Percentiles rank a stretch among this genome's conserved stretches.
Conservation (phyloP, 306 rosid genomes). For the Cajanus cajan region DNA sequence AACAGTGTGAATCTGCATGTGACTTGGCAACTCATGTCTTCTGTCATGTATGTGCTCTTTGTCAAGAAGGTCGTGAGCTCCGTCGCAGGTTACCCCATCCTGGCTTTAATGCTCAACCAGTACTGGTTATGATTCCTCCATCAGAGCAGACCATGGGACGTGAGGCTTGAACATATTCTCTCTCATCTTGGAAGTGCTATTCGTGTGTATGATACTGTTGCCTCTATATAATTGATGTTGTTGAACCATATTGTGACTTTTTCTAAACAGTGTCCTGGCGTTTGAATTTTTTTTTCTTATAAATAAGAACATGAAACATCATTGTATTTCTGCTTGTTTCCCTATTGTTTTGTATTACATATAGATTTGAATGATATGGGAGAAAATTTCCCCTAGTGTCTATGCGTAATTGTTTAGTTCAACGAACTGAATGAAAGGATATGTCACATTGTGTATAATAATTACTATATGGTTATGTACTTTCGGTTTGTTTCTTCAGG, state of each 20-base stretch:
- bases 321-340: slow-evolving; percentile 12
- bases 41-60: slow-evolving; percentile 86
- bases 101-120: slow-evolving; percentile 74
- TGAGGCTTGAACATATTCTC: slow-evolving; percentile 40
- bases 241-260: neutral
- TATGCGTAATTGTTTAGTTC: slow-evolving; percentile 10
- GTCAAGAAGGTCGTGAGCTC: slow-evolving; percentile 98
- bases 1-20: slow-evolving; percentile 73
- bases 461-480: neutral
- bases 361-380: slow-evolving; percentile 6
- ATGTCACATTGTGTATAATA: neutral
- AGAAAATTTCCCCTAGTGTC: neutral
- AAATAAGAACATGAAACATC: slow-evolving; percentile 15
- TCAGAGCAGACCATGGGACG: slow-evolving; percentile 83
- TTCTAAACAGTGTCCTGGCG: slow-evolving; percentile 10
- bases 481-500: neutral
- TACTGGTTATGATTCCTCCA: slow-evolving; percentile 91
- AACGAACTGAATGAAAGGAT: neutral
- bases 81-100: slow-evolving; percentile 92
- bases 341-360: slow-evolving; percentile 1
- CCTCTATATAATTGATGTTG: slow-evolving; percentile 8
- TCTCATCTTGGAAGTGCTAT: slow-evolving; percentile 4
- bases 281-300: neutral
- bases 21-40: slow-evolving; percentile 83
- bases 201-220: slow-evolving; percentile 25